Evolutionary conservation across 1,284 basidiomycete species (phyloP).

Genomic region (Rhizoctonia solani): DNA sequence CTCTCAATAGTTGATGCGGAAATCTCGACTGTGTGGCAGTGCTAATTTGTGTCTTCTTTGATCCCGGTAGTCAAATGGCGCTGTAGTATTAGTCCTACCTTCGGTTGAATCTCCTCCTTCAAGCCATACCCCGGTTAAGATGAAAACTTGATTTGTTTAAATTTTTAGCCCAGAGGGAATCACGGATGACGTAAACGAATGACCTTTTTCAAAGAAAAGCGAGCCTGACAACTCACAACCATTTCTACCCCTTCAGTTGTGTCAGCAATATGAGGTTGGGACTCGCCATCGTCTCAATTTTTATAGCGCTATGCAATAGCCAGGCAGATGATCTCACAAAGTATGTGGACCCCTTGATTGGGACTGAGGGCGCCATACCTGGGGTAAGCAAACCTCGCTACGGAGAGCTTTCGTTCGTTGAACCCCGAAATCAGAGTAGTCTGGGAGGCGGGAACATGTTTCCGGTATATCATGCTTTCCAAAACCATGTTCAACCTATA

Average conservation of each 20-base stretch:
- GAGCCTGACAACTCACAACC: too few relatives aligned
- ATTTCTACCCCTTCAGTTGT: too few relatives aligned
- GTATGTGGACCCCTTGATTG: constrained; percentile 6
- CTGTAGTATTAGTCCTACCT: too few relatives aligned
- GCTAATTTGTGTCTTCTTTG: constrained; percentile 14
- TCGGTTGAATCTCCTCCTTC: constrained; percentile 12
- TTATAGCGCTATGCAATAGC: not conserved
- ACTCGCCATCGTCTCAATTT: not conserved
- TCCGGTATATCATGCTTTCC: constrained; percentile 1
- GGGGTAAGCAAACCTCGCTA: not conserved
- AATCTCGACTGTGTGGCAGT: constrained; percentile 2
- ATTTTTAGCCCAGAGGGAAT: too few relatives aligned
- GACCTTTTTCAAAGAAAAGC: too few relatives aligned
- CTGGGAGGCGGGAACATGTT: constrained; percentile 31
- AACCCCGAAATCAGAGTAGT: not conserved
- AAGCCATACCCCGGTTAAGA: not conserved
- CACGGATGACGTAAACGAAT: too few relatives aligned
- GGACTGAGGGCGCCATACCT: constrained; percentile 10
- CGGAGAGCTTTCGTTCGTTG: not conserved
- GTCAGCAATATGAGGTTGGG: constrained; percentile 3
- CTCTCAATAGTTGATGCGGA: not conserved
- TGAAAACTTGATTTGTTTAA: too few relatives aligned
- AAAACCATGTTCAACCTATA: not conserved
- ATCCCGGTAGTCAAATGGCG: constrained; percentile 8
- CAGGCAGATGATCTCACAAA: not conserved